Evolutionary conservation across 257 asterid genomes (phyloP).

Genomic region (Gynochthodes officinalis): DNA sequence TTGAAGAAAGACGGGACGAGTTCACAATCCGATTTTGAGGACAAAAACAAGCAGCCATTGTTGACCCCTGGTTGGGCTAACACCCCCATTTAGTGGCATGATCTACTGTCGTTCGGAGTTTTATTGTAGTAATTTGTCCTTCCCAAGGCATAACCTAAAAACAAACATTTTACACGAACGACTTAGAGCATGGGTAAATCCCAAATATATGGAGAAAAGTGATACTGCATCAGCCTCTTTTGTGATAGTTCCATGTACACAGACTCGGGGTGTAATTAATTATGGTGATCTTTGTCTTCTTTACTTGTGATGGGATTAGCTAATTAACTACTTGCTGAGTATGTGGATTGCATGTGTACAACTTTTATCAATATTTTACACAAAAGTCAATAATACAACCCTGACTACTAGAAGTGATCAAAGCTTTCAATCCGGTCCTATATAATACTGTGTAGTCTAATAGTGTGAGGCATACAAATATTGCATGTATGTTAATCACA

Average conservation of each 20-base stretch:
- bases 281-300: conserved; percentile 1
- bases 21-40: too few relatives aligned
- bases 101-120: not conserved
- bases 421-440: conserved; percentile 2
- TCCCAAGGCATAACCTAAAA: not conserved
- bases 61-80: conserved; percentile 10
- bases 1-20: not conserved
- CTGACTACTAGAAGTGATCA: not conserved
- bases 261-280: not conserved
- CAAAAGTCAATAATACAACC: conserved; percentile 3
- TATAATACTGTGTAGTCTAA: conserved; percentile 26
- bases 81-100: conserved; percentile 1
- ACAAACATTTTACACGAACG: not conserved
- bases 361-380: not conserved
- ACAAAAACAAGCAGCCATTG: conserved; percentile 12
- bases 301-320: conserved; percentile 3
- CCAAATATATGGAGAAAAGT: too few relatives aligned
- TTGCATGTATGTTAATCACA: conserved; percentile 27
- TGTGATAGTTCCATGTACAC: too few relatives aligned
- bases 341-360: conserved; percentile 3
- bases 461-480: conserved; percentile 21
- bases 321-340: not conserved
- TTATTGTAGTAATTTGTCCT: not conserved
- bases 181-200: too few relatives aligned
- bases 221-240: too few relatives aligned